A percentile compares a stretch with the other conserved stretches of the same genome.
phyloP scores from a whole-genome alignment of 768 basidiomycete genomes.

The Boletus vermiculosoides region DNA sequence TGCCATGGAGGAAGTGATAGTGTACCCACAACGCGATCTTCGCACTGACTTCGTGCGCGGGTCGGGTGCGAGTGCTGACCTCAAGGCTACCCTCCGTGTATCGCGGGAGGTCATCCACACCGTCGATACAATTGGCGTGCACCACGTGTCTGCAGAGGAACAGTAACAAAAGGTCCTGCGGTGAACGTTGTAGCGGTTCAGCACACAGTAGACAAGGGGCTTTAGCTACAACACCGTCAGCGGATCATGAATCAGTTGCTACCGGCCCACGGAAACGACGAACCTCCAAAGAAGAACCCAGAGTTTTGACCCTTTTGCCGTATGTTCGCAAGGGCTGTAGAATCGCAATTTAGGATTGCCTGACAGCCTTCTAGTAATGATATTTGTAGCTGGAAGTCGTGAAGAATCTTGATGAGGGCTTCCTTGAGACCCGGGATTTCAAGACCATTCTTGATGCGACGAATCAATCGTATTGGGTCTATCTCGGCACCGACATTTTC shows the following conservation, averaged over 20 bases:
- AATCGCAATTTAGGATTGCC: constrained; percentile 82
- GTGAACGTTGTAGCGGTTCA: constrained; percentile 52
- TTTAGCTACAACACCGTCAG: constrained; percentile 45
- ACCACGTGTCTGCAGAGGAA: constrained; percentile 90
- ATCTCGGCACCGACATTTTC: constrained; percentile 98
- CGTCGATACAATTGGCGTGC: constrained; percentile 75
- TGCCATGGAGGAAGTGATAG: not conserved
- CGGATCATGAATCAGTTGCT: not conserved
- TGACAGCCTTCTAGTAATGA: constrained; percentile 92
- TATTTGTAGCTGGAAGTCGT: constrained; percentile 93
- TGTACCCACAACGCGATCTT: constrained; percentile 75
- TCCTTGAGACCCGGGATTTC: constrained; percentile 95
- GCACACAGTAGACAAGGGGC: constrained; percentile 67
- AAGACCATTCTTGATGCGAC: constrained; percentile 92
- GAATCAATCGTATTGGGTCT: constrained; percentile 89
- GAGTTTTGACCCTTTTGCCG: constrained; percentile 75
- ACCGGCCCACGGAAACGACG: constrained; percentile 25
- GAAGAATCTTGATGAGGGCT: constrained; percentile 93
- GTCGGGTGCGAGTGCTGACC: constrained; percentile 39
- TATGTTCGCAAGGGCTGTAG: constrained; percentile 61
- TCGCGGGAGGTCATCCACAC: constrained; percentile 59
- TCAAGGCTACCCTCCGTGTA: constrained; percentile 54
- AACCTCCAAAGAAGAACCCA: constrained; percentile 77
- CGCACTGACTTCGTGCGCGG: constrained; percentile 51
- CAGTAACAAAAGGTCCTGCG: constrained; percentile 62